Conservation (phyloP, 1,139 yeast genomes). For the Blastobotrys elegans region DNA sequence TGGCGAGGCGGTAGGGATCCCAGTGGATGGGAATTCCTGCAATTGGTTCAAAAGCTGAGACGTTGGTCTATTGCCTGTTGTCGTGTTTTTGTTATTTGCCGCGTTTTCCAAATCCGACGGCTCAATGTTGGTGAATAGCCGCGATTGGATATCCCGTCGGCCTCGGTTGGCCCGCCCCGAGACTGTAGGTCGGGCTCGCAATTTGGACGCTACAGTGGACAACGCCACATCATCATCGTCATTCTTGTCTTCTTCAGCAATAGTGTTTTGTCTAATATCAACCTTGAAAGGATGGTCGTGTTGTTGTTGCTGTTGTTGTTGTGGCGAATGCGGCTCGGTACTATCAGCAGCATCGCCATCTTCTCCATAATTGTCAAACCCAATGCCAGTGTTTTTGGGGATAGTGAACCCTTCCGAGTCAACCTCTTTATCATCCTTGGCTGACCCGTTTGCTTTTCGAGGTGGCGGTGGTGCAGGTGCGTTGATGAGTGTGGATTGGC, state of each 20-base stretch:
- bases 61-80: not conserved
- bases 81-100: not conserved
- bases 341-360: conserved; percentile 17
- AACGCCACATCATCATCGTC: conserved; percentile 32
- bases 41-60: conserved; percentile 22
- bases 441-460: conserved; percentile 43
- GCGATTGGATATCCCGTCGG: conserved; percentile 50
- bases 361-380: conserved; percentile 1
- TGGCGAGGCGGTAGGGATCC: not conserved
- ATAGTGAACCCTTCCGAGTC: conserved; percentile 10
- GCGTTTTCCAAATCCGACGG: conserved; percentile 24
- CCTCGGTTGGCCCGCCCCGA: conserved; percentile 31
- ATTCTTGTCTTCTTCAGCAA: conserved; percentile 32
- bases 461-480: conserved; percentile 31
- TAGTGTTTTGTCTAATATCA: conserved; percentile 30
- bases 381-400: conserved; percentile 10
- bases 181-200: conserved; percentile 30
- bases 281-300: conserved; percentile 26
- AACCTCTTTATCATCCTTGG: conserved; percentile 1
- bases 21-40: conserved; percentile 19
- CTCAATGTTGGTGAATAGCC: conserved; percentile 49
- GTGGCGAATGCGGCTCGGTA: too few species aligned
- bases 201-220: conserved; percentile 30
- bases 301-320: too few species aligned
- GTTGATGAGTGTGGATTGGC: conserved; percentile 7